These are phyloP conservation scores for Herpetomonas samuelpessoai DNA, from an alignment of 208 protist species.

Conservation along the genomic window DNA sequence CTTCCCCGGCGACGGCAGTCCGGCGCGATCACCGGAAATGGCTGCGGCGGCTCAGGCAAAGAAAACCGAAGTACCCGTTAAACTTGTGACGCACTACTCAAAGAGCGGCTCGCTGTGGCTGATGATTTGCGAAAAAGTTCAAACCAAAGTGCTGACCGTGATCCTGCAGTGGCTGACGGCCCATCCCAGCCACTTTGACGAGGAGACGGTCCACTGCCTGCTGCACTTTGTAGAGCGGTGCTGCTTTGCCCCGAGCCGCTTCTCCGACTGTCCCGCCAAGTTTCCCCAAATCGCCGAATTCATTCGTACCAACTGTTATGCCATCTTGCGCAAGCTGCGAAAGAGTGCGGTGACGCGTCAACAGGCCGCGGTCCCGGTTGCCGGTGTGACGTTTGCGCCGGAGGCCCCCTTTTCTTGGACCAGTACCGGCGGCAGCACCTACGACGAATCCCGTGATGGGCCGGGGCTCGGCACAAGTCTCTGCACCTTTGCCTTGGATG, in stretches of 20 bases:
- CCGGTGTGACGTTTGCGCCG: constrained; percentile 4
- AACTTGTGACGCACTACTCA: constrained; percentile 36
- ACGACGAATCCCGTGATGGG: not conserved
- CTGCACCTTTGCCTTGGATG: not conserved
- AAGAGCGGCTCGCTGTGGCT: constrained; percentile 51
- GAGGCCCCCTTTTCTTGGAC: too few species aligned
- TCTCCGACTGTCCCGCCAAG: constrained; percentile 42
- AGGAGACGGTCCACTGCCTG: constrained; percentile 38
- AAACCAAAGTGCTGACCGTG: constrained; percentile 47
- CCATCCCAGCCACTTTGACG: constrained; percentile 56
- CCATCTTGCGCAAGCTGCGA: constrained; percentile 2
- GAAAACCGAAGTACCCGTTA: not conserved
- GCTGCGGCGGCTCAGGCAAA: not conserved
- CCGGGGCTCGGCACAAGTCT: not conserved
- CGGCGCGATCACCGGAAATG: too few species aligned
- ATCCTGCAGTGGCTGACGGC: constrained; percentile 51
- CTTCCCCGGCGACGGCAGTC: not conserved
- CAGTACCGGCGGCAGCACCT: too few species aligned
- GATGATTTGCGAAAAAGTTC: constrained; percentile 33
- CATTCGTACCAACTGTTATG: constrained; percentile 25
- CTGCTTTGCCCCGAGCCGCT: constrained; percentile 30
- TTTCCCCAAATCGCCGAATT: constrained; percentile 48
- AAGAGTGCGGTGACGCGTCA: not conserved
- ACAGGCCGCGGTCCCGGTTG: not conserved
- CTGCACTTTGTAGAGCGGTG: constrained; percentile 47